Base-by-base conservation (phyloP, 176 grass and related monocot species). In the Cenchrus purpureus region DNA sequence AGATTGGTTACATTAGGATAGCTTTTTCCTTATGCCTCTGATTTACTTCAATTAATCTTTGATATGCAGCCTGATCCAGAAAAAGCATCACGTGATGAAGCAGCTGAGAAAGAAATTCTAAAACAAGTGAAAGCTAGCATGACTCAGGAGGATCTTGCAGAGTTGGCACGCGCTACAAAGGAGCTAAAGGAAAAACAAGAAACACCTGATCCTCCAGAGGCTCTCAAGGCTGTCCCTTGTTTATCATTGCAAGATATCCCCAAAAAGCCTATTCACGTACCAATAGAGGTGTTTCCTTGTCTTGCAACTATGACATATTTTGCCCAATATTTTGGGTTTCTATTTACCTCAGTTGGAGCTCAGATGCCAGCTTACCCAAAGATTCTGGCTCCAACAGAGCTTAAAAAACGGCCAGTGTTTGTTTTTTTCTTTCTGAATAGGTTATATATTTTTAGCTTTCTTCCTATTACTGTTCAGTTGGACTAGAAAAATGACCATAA, bases 201-300 rank as follows among this genome's bases (percentile, higher is more conserved):
- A 89, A 96, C 97, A 61, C 97, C 93, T 84, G 93, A 99, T 86
- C 91, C 93, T 63, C 97, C 93, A 64, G 93, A 99, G 92, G 97
- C 97, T 92, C 92, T 99, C 50, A 96, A 80, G 95, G 89, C 81
- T 73, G 90, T 99, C 62, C 91, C 93, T 72, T 85, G 97, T 82
- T 67, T 99, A 13, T 94, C 91, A 22, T 63, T 99, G 82, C 83
- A 92, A 89, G 97, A 99, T 85, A 99, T 99, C 75, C 97, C 93
- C 16, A 96, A 89, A 88, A 88, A 94, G 76, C 90, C 97, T 87
- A 86, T 84, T 54, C 90, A 92, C 86, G 84, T 99, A 62, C 93
- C 97, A 20, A 92, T 90, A 76, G 97, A 99, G 89, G 97, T 94
- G 89, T 77, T 79, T 86, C 19, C 79, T 78, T 16, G 29, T 32